phyloP scores from a whole-genome alignment of 371 early-diverging fungal genomes.

The Mucor irregularis region DNA sequence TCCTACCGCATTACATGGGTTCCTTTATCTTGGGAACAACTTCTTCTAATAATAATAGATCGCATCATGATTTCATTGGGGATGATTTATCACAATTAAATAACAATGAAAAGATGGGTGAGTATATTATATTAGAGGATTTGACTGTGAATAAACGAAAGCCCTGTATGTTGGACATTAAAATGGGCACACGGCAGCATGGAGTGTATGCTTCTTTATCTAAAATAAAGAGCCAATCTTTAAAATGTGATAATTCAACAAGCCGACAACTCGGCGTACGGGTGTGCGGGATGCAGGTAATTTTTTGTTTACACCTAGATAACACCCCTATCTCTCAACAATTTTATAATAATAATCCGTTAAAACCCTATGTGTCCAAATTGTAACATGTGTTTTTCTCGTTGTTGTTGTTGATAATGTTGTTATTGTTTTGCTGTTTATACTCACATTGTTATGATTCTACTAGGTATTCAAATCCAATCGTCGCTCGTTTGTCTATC shows the following conservation, averaged over 20 bases:
- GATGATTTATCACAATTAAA: too few relatives aligned
- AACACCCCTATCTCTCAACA: too few relatives aligned
- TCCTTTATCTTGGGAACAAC: neutral
- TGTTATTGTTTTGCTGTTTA: too few relatives aligned
- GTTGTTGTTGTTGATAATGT: too few relatives aligned
- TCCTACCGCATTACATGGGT: slow-evolving; percentile 19
- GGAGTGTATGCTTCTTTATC: slow-evolving; percentile 78
- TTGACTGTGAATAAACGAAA: slow-evolving; percentile 75
- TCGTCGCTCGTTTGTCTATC: slow-evolving; percentile 18
- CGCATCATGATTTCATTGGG: too few relatives aligned
- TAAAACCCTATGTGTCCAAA: too few relatives aligned
- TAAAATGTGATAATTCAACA: slow-evolving; percentile 85
- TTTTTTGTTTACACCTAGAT: too few relatives aligned
- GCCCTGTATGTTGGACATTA: slow-evolving; percentile 93
- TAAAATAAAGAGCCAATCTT: slow-evolving; percentile 78
- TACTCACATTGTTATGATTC: too few relatives aligned
- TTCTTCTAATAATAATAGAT: slow-evolving; percentile 3
- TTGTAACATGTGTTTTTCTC: too few relatives aligned
- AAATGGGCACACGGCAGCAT: slow-evolving; percentile 95
- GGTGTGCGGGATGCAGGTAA: slow-evolving; percentile 93
- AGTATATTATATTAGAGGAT: slow-evolving; percentile 89
- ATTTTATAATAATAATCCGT: too few relatives aligned
- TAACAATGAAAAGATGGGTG: too few relatives aligned
- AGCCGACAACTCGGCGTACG: slow-evolving; percentile 85
- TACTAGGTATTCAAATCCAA: too few relatives aligned